These are phyloP conservation scores for Suhomyces kunorum DNA, from an alignment of 1,139 yeast species.

Conservation along the genomic window DNA sequence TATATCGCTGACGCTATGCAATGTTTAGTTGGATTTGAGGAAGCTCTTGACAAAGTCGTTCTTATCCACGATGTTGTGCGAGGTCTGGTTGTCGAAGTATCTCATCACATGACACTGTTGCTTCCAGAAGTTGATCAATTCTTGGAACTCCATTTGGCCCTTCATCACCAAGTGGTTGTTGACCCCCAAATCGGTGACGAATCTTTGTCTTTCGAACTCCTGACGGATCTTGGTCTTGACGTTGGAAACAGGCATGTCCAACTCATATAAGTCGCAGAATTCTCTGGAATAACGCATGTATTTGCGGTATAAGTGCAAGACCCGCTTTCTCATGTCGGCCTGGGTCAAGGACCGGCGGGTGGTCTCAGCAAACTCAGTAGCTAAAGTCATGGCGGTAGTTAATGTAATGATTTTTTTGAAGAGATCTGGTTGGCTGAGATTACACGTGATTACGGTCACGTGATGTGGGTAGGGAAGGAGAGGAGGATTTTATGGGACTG, in stretches of 20 bases:
- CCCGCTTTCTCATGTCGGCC: slow-evolving; percentile 64
- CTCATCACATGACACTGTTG: slow-evolving; percentile 84
- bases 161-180: slow-evolving; percentile 71
- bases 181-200: slow-evolving; percentile 63
- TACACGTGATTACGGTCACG: slow-evolving; percentile 7
- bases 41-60: slow-evolving; percentile 70
- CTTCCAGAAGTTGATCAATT: slow-evolving; percentile 86
- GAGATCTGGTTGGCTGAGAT: slow-evolving; percentile 31
- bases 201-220: slow-evolving; percentile 85
- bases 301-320: slow-evolving; percentile 70
- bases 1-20: slow-evolving; percentile 8
- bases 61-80: slow-evolving; percentile 48
- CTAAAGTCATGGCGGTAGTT: slow-evolving; percentile 50
- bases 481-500: too few relatives aligned
- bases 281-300: slow-evolving; percentile 66
- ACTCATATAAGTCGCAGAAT: slow-evolving; percentile 69
- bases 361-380: slow-evolving; percentile 84
- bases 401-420: slow-evolving; percentile 18
- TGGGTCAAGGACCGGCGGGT: slow-evolving; percentile 66
- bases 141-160: slow-evolving; percentile 92
- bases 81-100: slow-evolving; percentile 70
- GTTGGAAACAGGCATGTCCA: slow-evolving; percentile 80
- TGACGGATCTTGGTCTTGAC: slow-evolving; percentile 85
- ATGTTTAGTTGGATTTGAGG: slow-evolving; percentile 42
- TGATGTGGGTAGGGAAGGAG: too few relatives aligned